Evolutionary conservation across 169 alveolate species (phyloP).

Genomic region (Perkinsus marinus): DNA sequence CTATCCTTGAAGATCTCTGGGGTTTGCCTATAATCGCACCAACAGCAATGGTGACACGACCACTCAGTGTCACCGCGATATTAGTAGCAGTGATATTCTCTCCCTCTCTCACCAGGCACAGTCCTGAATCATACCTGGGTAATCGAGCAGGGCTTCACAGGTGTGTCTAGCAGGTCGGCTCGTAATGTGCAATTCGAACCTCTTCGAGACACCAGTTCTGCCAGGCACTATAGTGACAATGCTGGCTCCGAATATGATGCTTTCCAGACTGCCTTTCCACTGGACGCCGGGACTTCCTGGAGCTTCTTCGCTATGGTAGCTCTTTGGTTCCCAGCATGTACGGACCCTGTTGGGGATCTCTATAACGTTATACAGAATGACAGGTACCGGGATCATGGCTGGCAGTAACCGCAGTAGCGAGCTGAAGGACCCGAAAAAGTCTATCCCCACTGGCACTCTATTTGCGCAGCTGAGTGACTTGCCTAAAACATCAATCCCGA

Average conservation of each 20-base stretch:
- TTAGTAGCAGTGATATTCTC: no score
- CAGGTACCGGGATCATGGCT: conserved; percentile 44
- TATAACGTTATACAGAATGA: neutral
- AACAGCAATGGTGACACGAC: no score
- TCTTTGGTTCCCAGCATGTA: conserved; percentile 41
- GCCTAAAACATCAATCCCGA: no score
- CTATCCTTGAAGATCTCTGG: no score
- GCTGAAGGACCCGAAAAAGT: conserved; percentile 35
- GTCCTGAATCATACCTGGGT: neutral
- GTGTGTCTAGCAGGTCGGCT: neutral
- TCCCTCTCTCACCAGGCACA: neutral
- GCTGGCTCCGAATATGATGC: conserved; percentile 13
- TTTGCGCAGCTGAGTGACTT: conserved; percentile 27
- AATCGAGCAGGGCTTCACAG: neutral
- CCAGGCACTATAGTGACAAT: neutral
- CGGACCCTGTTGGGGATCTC: no score
- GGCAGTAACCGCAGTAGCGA: conserved; percentile 51
- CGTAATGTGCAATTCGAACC: neutral
- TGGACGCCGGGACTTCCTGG: conserved; percentile 12
- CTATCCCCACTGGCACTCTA: conserved; percentile 51
- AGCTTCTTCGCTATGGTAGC: conserved; percentile 33
- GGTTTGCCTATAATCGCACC: no score
- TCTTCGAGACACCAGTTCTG: neutral
- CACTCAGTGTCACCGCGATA: no score
- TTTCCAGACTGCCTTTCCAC: conserved; percentile 16